Evolutionary conservation across 495 filamentous ascomycete genomes (phyloP).

Genomic region (Tuber aestivum): DNA sequence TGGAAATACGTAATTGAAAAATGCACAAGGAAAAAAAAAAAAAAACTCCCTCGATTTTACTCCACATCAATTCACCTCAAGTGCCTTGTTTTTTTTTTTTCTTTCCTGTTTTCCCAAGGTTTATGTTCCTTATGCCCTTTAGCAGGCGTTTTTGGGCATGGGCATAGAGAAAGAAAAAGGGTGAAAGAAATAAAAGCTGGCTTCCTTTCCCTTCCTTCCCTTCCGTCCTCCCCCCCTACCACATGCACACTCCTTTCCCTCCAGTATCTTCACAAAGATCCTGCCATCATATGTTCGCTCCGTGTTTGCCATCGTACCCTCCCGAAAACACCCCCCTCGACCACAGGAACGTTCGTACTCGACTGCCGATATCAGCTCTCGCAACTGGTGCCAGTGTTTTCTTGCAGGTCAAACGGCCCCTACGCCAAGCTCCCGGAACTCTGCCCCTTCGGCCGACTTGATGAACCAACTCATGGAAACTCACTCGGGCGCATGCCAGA

Average conservation of each 20-base stretch:
- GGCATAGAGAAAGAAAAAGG: not conserved
- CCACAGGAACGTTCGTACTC: not conserved
- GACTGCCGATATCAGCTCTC: not conserved
- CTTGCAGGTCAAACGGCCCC: not conserved
- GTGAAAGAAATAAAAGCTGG: not conserved
- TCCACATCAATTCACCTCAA: not conserved
- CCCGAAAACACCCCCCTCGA: not conserved
- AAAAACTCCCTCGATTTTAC: not conserved
- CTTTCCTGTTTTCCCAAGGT: not conserved
- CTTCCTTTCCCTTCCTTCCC: not conserved
- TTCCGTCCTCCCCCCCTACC: not conserved
- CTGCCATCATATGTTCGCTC: not conserved
- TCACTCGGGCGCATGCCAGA: not conserved
- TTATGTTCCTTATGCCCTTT: not conserved
- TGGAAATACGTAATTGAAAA: constrained; percentile 1
- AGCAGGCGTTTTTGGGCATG: not conserved
- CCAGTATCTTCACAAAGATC: not conserved
- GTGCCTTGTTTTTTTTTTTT: not conserved
- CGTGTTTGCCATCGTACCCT: not conserved
- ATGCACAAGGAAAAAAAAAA: not conserved
- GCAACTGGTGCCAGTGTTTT: not conserved
- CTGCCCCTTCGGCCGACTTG: not conserved
- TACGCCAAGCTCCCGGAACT: not conserved
- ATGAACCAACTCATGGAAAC: not conserved
- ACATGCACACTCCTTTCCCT: not conserved